Evolutionary conservation across 163 green algal genomes (phyloP), one percentile per base, ranked within the genome.

Genomic region (Trebouxiophyceae sp.): DNA sequence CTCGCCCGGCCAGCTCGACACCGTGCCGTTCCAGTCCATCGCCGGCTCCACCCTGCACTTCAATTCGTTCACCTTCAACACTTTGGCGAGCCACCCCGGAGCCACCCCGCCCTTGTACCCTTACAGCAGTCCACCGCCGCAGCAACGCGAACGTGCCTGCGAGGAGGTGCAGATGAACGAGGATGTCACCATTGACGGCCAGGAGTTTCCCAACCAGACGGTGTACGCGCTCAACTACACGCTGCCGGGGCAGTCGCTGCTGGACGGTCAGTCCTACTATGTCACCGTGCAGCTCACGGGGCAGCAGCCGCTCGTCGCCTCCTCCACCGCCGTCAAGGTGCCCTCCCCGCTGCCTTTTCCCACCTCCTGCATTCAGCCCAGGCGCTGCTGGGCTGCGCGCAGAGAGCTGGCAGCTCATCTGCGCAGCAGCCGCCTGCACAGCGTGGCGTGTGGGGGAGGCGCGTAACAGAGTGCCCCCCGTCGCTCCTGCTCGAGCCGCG

Each of bases 241-340:
- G 22, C 54, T 47, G 33, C 26, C 23, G 7, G 45, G 54, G 8
- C 46, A 73, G 31, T 46, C 62, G 2, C 57, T 84, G 33, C 39
- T 66, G n/a, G 58, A 73, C 3, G 70, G 77, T 5, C 22, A 45
- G 47, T 33, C 64, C 54, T 84, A 84, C 69, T 75, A 71, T 50
- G 68, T 84, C 24, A 69, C 54, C 2, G 74, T 84, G 24, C 63
- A 74, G 33, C 69, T 56, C 32, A 68, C 32, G 4, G 69, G 20
- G 2, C 68, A 46, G 23, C 54, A 65, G 2, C 39, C 58, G 27
- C 32, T 80, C 12, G 67, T 19, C 26, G 60, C 30, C 30, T 32
- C 58, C 12, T 24, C 33, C 26, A 63, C 33, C 54, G 45, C 20
- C 26, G 33, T 2, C 22, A 26, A 29, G n/a, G 47, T 54, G 16